phyloP scores from a whole-genome alignment of 2,329 filamentous ascomycete genomes.

The Paradendryphiella salina region DNA sequence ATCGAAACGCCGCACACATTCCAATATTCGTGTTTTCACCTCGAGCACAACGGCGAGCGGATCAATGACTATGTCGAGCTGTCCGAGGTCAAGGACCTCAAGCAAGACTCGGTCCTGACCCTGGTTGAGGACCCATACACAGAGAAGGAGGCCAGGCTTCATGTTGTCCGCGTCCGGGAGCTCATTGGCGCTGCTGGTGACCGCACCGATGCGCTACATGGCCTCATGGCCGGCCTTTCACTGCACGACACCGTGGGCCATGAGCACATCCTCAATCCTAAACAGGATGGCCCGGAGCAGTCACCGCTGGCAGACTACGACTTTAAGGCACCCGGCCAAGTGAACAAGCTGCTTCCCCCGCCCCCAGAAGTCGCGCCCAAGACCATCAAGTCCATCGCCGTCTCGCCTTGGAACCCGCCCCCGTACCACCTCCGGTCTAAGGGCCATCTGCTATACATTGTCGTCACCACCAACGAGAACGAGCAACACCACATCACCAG shows the following conservation, averaged over 20 bases:
- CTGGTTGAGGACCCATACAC: constrained; percentile 95
- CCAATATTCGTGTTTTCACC: constrained; percentile 98
- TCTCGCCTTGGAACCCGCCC: constrained; percentile 96
- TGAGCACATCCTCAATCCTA: constrained; percentile 36
- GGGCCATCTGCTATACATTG: constrained; percentile 88
- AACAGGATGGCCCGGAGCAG: constrained; percentile 39
- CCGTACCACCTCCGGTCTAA: constrained; percentile 88
- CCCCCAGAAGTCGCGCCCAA: constrained; percentile 72
- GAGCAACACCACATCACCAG: constrained; percentile 93
- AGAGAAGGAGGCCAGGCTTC: constrained; percentile 96
- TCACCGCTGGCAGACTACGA: constrained; percentile 69
- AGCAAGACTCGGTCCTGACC: constrained; percentile 73
- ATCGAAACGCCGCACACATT: constrained; percentile 91
- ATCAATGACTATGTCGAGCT: constrained; percentile 96
- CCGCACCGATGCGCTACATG: constrained; percentile 82
- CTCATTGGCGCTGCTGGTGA: constrained; percentile 90
- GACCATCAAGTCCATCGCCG: constrained; percentile 83
- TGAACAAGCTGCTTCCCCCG: constrained; percentile 71
- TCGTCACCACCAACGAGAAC: constrained; percentile 87
- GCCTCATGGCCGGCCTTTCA: constrained; percentile 80
- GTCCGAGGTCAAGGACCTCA: constrained; percentile 81
- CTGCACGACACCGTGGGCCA: constrained; percentile 78
- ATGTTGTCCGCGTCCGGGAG: constrained; percentile 87
- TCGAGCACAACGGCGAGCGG: constrained; percentile 83
- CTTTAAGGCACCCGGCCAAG: constrained; percentile 68